Evolutionary conservation across 306 rosid genomes (phyloP).

Genomic region (Heteromeles arbutifolia): DNA sequence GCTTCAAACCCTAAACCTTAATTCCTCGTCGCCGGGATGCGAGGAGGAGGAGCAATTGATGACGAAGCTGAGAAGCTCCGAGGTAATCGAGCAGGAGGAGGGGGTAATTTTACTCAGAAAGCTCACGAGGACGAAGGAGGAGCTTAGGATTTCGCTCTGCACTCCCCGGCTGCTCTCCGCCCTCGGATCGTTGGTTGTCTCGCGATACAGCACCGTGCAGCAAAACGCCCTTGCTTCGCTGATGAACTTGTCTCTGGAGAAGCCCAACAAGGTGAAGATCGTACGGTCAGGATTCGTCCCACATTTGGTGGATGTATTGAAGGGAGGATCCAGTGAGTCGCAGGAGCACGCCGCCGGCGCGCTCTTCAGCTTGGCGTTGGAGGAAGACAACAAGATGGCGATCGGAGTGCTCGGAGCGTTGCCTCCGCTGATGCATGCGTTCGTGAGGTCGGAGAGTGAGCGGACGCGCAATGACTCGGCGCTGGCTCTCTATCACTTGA

Average conservation of each 20-base stretch:
- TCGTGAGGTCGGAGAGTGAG: conserved; percentile 60
- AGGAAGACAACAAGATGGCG: conserved; percentile 89
- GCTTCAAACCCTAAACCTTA: conserved; percentile 27
- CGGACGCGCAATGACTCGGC: conserved; percentile 78
- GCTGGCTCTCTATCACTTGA: conserved; percentile 70
- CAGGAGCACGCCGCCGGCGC: conserved; percentile 99
- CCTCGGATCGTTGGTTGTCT: conserved; percentile 33
- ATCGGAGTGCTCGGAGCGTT: conserved; percentile 81
- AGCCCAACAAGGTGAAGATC: conserved; percentile 70
- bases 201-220: conserved; percentile 59
- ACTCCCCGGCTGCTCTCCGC: conserved; percentile 44
- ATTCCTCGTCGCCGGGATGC: conserved; percentile 37
- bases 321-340: conserved; percentile 52
- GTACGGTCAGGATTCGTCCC: conserved; percentile 80
- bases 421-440: conserved; percentile 69
- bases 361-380: conserved; percentile 67
- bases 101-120: conserved; percentile 48
- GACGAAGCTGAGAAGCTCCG: conserved; percentile 41
- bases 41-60: conserved; percentile 43
- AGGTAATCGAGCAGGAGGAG: conserved; percentile 68
- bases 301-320: conserved; percentile 54
- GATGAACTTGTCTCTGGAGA: conserved; percentile 81
- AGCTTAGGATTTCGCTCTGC: conserved; percentile 54
- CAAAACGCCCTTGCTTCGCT: conserved; percentile 69
- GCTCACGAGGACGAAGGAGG: conserved; percentile 50